Base-by-base conservation (phyloP, 257 asterid species). In the Thymus mandschuricus region DNA sequence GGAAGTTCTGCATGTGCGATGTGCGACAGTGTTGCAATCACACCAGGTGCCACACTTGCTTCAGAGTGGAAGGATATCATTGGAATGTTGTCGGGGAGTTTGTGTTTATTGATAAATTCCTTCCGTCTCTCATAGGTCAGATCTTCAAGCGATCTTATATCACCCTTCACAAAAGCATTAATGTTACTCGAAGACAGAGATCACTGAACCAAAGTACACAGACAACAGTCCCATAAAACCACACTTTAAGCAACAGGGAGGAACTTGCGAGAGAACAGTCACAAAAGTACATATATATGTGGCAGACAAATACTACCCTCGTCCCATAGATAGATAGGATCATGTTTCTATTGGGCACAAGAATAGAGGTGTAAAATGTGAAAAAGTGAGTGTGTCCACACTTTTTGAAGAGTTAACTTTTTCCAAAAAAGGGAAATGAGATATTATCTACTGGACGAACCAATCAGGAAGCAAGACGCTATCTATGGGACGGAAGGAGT, bases 1-100 rank as follows among this genome's bases (percentile, higher is more conserved):
- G 95, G 96, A 54, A 89, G 92, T 68, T 91, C 96, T 0, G 97
- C 96, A 2, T 93, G 97, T 40, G 98, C 97, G 5, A 93, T 82
- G 79, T 81, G 96, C 9, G 97, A 84, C 98, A 93, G 72, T 40
- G 95, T 85, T 13, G 96, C 81, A 1, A 88, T 62, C 45, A 93
- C 97, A 7, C 86, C 84, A 6, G 91, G 97, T 0, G 80, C 83
- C 28, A 82, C 80, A 7, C 87, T 80, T 1, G 96, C 97, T 79
- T 93, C 96, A 0, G 98, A 90, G 34, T 90, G 88, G 81, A 93
- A 93, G 12, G 96, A 92, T 66, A 94, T 76, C 48, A 89, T 73
- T 45, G 97, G 99, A 69, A 94, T 85, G 51, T 81, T 84, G 1
- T 81, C 85, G 0, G 99, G 99, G 33, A 89, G 87, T 77, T 80